Evolutionary conservation across 2,329 filamentous ascomycete genomes (phyloP), one percentile per base, ranked within the genome.

Genomic region (Byssochlamys sp.): DNA sequence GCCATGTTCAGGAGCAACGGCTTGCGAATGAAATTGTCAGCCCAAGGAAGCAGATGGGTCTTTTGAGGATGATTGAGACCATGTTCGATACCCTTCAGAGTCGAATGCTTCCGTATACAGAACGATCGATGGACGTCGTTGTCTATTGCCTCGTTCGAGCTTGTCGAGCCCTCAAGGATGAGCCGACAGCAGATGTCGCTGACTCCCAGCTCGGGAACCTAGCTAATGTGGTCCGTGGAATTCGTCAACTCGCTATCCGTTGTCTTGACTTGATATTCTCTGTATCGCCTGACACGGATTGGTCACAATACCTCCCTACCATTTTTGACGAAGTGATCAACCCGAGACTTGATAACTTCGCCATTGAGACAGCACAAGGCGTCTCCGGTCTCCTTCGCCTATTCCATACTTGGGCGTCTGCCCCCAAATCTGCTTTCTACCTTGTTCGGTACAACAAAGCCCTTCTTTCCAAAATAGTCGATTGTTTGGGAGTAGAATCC

Each of bases 51-150:
- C 92, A 96, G 71, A 82, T 94, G 58, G 94, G 95, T 77, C 84
- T 96, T 69, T 77, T 96, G 55, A 95, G 95, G 69, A 94, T 97
- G 90, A 80, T 94, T 54, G 86, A 91, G 59, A 85, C 92, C 10
- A 84, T 97, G 69, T 84, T 97, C 59, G 87, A 88, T 58, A 90
- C 94, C 55, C 81, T 97, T 35, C 90, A 91, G 55, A 84, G 82
- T 4, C 86, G 86, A 56, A 84, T 95, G 56, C 73, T 79, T 2
- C 81, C 84, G 0, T 92, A 89, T 64, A 81, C 87, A 53, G 77
- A 81, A 14, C 81, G 81, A 11, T 79, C 97, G 3, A 78, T 92
- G 60, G 85, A 92, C 64, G 84, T 90, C 0, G 80, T 95, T 0
- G 75, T 97, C 1, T 92, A 91, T 69, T 96, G 91, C 69, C 77